These are phyloP conservation scores for Pseudozyma hubeiensis DNA, from an alignment of 1,284 basidiomycete species.

Conservation along the genomic window DNA sequence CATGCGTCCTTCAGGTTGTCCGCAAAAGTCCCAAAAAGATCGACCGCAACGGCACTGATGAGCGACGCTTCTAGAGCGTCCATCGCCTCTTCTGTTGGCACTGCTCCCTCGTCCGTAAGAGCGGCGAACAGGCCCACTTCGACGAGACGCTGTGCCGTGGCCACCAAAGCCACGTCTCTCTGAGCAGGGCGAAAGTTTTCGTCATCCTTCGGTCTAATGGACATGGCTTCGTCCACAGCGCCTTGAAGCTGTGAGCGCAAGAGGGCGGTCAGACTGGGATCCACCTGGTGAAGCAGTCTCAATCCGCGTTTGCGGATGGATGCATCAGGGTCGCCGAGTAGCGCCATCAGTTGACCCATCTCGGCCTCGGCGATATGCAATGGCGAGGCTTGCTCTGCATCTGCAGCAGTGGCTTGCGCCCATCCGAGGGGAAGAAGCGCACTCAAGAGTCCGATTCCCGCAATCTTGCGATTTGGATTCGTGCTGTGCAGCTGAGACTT, in stretches of 20 bases:
- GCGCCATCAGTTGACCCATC: conserved; percentile 36
- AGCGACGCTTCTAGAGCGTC: conserved; percentile 10
- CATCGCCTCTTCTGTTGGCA: neutral
- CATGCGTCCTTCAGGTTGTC: neutral
- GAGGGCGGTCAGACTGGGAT: conserved; percentile 13
- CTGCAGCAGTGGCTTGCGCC: conserved; percentile 5
- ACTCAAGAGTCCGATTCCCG: conserved; percentile 24
- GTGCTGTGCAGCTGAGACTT: conserved; percentile 31
- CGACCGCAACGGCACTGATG: conserved; percentile 4
- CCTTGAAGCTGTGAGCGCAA: conserved; percentile 27
- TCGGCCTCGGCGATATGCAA: conserved; percentile 23
- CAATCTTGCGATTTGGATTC: conserved; percentile 40
- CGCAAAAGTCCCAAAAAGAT: conserved; percentile 10
- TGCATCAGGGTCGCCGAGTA: conserved; percentile 27
- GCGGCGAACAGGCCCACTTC: conserved; percentile 20
- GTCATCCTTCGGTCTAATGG: neutral
- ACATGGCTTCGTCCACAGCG: conserved; percentile 9
- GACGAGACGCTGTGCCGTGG: conserved; percentile 14
- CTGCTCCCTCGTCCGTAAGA: neutral
- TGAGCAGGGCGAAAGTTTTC: neutral
- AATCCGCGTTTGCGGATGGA: conserved; percentile 25
- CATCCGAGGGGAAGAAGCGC: conserved; percentile 33
- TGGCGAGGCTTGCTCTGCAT: conserved; percentile 1
- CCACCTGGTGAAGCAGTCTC: conserved; percentile 28
- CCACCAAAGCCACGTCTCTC: neutral